Conservation (phyloP, 306 rosid genomes). For the Begonia peltatifolia region DNA sequence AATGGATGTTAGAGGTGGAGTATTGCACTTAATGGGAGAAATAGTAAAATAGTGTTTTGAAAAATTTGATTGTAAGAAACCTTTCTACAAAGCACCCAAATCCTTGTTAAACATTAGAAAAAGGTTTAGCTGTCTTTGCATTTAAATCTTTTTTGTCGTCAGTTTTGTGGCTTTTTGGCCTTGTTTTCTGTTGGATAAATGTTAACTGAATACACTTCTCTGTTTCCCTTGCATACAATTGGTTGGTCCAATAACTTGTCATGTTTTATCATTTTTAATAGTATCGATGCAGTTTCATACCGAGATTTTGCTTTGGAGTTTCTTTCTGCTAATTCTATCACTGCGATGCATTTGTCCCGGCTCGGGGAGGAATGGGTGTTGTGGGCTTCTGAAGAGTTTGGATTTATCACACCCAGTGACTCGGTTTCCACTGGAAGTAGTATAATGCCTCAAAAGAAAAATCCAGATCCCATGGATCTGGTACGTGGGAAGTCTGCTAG, state of each 20-base stretch:
- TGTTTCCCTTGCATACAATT: not conserved
- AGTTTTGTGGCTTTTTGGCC: too few relatives aligned
- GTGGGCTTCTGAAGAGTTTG: slow-evolving; percentile 98
- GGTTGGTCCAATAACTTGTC: slow-evolving; percentile 9
- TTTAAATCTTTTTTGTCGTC: too few relatives aligned
- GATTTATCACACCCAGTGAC: slow-evolving; percentile 84
- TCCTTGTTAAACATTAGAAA: too few relatives aligned
- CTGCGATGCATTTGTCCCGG: slow-evolving; percentile 88
- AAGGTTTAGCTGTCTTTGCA: too few relatives aligned
- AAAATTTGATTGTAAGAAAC: too few relatives aligned
- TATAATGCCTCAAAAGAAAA: slow-evolving; percentile 99
- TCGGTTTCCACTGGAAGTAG: slow-evolving; percentile 96
- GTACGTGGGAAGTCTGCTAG: slow-evolving; percentile 98
- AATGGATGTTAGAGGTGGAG: too few relatives aligned
- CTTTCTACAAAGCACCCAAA: too few relatives aligned
- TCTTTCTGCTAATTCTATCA: slow-evolving; percentile 78
- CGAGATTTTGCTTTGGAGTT: slow-evolving; percentile 84
- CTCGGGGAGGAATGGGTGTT: slow-evolving; percentile 99
- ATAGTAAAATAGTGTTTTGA: too few relatives aligned
- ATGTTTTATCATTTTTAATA: slow-evolving; percentile 15
- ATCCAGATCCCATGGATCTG: slow-evolving; percentile 99
- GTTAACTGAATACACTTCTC: not conserved
- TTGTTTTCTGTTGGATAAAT: not conserved
- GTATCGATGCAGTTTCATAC: slow-evolving; percentile 97
- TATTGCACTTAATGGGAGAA: too few relatives aligned